phyloP scores from a whole-genome alignment of 495 filamentous ascomycete species.

The Aspergillus bertholletiae region DNA sequence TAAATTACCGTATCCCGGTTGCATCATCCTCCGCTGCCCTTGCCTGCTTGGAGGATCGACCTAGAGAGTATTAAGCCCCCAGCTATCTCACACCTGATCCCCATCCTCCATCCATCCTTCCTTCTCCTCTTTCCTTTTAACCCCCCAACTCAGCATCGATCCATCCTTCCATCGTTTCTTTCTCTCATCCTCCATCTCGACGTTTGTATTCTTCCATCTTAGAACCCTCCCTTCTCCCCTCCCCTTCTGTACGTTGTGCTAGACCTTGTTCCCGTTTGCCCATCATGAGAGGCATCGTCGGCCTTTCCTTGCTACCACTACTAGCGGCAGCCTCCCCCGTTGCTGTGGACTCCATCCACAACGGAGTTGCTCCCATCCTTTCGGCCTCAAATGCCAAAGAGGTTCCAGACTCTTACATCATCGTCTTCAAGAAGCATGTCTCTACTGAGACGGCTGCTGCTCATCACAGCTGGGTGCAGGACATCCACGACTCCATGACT shows the following conservation, averaged over 20 bases:
- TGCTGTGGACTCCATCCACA: constrained; percentile 75
- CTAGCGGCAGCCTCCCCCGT: constrained; percentile 73
- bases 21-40: constrained; percentile 35
- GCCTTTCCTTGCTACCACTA: constrained; percentile 61
- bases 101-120: constrained; percentile 33
- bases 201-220: constrained; percentile 24
- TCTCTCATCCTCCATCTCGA: constrained; percentile 19
- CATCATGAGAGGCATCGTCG: constrained; percentile 72
- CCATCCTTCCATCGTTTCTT: constrained; percentile 14
- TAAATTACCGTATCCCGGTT: constrained; percentile 38
- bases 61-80: constrained; percentile 14
- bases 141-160: constrained; percentile 21
- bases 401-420: constrained; percentile 90
- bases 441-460: constrained; percentile 57
- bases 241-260: constrained; percentile 22
- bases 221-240: constrained; percentile 12
- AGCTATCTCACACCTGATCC: constrained; percentile 31
- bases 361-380: constrained; percentile 82
- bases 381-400: constrained; percentile 71
- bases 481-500: constrained; percentile 54
- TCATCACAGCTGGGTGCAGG: constrained; percentile 92
- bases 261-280: constrained; percentile 38
- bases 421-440: constrained; percentile 98
- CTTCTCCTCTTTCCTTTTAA: constrained; percentile 39
- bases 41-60: constrained; percentile 19